Base-by-base conservation (phyloP, 129 eudicot genomes). In the Flaveria linearis region DNA sequence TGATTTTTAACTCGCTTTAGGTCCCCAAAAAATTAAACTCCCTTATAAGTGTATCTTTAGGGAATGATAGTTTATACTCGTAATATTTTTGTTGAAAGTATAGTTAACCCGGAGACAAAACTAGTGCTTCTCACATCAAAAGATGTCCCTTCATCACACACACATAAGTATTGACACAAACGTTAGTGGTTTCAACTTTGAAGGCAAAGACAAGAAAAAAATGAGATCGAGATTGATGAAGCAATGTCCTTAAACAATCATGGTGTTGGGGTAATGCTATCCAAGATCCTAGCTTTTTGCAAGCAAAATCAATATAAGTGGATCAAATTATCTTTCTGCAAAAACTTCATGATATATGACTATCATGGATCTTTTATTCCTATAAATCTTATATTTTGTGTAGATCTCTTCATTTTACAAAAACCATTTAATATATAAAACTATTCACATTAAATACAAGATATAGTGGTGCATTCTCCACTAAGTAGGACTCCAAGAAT, bases 201-300 rank as follows among this genome's bases (percentile, higher is more conserved):
- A 69, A 69, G 15, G 60, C 43, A 49, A 15, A 72, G 71, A 72
- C 49, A 52, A 25, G n/a, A 70, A 47, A 8, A 52, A 52, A 71
- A 26, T 72, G 76, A 20, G 33, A n/a, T n/a, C n/a, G n/a, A 17
- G 60, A 72, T 71, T 28, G 63, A 20, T 28, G 51, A n/a, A 71
- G 64, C 62, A 71, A 52, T 30, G 76, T 71, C 64, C 64, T 71
- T 52, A 28, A 57, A 72, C 64, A 72, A 28, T 52, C 65, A 72
- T 72, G 65, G 49, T 51, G 76, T 72, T 26, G 16, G 14, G 3
- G 8, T 70, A 49, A 72, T 52, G 30, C 49, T 53, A 72, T 5
- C 76, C 43, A 52, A 52, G 2, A 17, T 52, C 49, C 46, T 72
- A 33, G 9, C 4, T 9, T 5, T 62, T 62, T 62, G 68, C 28